Base-by-base conservation (phyloP, 495 filamentous ascomycete genomes). In the Endocarpon pusillum region DNA sequence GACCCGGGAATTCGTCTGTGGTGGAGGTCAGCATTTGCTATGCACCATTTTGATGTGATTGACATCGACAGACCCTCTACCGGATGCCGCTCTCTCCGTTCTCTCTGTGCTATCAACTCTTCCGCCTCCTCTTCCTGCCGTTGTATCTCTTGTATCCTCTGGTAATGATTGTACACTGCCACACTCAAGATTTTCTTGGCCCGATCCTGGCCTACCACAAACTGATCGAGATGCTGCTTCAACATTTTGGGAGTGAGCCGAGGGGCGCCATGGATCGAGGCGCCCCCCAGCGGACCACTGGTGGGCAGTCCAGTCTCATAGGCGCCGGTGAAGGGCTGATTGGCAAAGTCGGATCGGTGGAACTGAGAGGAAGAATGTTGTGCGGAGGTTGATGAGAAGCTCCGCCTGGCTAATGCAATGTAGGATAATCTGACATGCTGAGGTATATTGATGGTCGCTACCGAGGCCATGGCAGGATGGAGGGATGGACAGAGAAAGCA, bases 101-200 rank as follows among this genome's bases (percentile, higher is more conserved):
- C 51, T 24, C 58, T 54, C 42, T 69, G 62, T 23, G 58, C 59
- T 18, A 55, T 36, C 25, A 73, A 54, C 48, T 77, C 74, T 42
- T 77, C 76, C 36, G 76, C 73, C 40, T 85, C 78, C 38, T 89
- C 79, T 42, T 91, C 75, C 21, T 77, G 68, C 32, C 83, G 62
- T 33, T 71, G 61, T 16, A 83, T 46, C 45, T 93, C 80, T 38
- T 80, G 75, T 39, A 93, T 69, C 23, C 78, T 67, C 57, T 92
- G 85, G 50, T 94, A 96, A 47, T 97, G 89, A 57, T 94, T 93
- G 55, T 84, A 94, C n/a, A 97, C 80, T 3, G 86, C 83, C 8
- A 85, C 78, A 42, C 82, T 87, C 33, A 94, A 67, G 17, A 85
- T 78, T 51, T 89, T 89, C 66, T 96, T 97, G n/a, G 89, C 82